Percentiles rank a stretch among this genome's conserved stretches.
Evolutionary conservation across 2,329 filamentous ascomycete species (phyloP).

Genomic region (Hymenoscyphus linearis): DNA sequence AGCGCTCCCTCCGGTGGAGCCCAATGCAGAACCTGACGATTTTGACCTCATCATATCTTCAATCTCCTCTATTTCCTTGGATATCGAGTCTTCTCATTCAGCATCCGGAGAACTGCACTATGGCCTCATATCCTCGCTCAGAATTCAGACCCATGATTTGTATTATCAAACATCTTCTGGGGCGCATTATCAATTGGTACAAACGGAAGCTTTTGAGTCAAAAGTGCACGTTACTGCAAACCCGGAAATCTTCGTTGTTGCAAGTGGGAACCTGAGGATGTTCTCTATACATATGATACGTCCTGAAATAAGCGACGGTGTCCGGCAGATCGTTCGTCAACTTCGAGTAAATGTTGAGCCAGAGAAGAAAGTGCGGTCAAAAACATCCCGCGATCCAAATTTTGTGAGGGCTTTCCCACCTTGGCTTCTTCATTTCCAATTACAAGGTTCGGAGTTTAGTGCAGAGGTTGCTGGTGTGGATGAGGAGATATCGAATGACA

Average conservation of each 20-base stretch:
- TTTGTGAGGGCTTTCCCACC: slow-evolving; percentile 72
- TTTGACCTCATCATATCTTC: slow-evolving; percentile 95
- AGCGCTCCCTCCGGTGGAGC: slow-evolving; percentile 72
- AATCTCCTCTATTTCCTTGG: slow-evolving; percentile 86
- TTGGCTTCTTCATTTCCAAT: slow-evolving; percentile 78
- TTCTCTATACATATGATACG: slow-evolving; percentile 86
- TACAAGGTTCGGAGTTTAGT: slow-evolving; percentile 85
- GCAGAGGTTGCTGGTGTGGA: slow-evolving; percentile 89
- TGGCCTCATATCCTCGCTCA: slow-evolving; percentile 73
- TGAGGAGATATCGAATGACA: slow-evolving; percentile 72
- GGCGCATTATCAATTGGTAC: slow-evolving; percentile 77
- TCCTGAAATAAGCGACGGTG: slow-evolving; percentile 85
- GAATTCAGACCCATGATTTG: slow-evolving; percentile 79
- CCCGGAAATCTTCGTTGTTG: slow-evolving; percentile 77
- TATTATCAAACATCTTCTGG: slow-evolving; percentile 91
- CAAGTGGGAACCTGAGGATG: slow-evolving; percentile 74
- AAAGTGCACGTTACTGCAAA: slow-evolving; percentile 80
- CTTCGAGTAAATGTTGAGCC: slow-evolving; percentile 66
- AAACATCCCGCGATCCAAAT: slow-evolving; percentile 51
- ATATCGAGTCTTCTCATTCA: slow-evolving; percentile 94
- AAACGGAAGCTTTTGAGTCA: slow-evolving; percentile 82
- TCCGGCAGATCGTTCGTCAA: slow-evolving; percentile 86
- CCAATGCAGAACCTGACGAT: slow-evolving; percentile 62
- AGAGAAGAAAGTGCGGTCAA: slow-evolving; percentile 49
- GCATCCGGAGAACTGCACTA: slow-evolving; percentile 80